These are phyloP conservation scores for Acanthamoeba culbertsoni DNA, from an alignment of 208 protist genomes.

Conservation along the genomic window DNA sequence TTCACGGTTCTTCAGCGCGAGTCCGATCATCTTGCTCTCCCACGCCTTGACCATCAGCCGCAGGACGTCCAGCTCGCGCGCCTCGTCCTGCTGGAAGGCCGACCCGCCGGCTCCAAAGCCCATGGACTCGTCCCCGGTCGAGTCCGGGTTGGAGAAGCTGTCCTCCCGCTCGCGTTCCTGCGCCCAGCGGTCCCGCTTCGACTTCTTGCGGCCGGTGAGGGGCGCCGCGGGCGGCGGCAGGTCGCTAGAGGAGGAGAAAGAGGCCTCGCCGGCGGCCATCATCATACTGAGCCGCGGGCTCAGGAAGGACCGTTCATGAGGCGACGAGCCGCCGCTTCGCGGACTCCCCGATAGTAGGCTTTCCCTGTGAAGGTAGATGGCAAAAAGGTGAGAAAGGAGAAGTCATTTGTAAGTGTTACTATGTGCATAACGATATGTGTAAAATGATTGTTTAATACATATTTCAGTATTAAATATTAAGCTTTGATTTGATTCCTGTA, in stretches of 20 bases:
- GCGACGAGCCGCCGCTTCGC: no score
- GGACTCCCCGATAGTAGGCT: no score
- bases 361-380: no score
- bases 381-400: no score
- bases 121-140: background rate
- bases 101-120: background rate
- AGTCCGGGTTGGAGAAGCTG: background rate
- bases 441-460: no score
- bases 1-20: background rate
- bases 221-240: background rate
- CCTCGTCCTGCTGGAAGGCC: background rate
- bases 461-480: no score
- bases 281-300: background rate
- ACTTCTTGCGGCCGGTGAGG: background rate
- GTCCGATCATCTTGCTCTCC: constrained; percentile 14
- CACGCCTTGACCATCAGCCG: constrained; percentile 30
- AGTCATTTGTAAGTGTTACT: no score
- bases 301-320: no score
- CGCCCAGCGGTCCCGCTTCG: background rate
- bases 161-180: constrained; percentile 34
- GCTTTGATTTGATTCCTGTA: no score
- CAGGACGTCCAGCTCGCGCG: background rate
- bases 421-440: no score
- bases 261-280: background rate
- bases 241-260: background rate